These are phyloP conservation scores for Rubus parviflorus DNA, from an alignment of 306 rosid species.

Conservation along the genomic window DNA sequence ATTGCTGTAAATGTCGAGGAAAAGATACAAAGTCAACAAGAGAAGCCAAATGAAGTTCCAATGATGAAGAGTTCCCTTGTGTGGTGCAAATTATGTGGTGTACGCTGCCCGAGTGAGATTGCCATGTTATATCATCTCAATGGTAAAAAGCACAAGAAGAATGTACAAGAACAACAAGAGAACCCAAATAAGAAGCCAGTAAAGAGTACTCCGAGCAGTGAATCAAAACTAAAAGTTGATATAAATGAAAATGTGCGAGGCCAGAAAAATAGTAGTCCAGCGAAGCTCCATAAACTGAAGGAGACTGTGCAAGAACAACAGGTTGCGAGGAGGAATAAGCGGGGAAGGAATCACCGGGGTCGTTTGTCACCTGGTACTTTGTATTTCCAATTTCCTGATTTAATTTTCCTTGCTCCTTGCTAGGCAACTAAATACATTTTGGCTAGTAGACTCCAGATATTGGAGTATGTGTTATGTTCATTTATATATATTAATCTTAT, in stretches of 20 bases:
- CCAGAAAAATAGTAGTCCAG: background rate
- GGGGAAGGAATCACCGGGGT: too few relatives aligned
- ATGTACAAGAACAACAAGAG: background rate
- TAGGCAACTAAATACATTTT: too few relatives aligned
- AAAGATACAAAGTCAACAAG: constrained; percentile 14
- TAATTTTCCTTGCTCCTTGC: too few relatives aligned
- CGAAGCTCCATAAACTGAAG: constrained; percentile 13
- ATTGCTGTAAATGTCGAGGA: background rate
- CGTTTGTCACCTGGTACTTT: too few relatives aligned
- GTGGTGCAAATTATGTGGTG: constrained; percentile 36
- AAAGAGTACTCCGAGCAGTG: constrained; percentile 1
- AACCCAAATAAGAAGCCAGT: constrained; percentile 19
- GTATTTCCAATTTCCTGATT: too few relatives aligned
- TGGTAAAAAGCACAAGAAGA: constrained; percentile 41
- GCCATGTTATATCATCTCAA: constrained; percentile 26
- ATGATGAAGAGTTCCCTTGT: background rate
- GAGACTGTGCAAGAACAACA: background rate
- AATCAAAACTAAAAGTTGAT: constrained; percentile 18
- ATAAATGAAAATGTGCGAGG: background rate
- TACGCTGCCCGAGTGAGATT: constrained; percentile 19
- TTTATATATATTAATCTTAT: background rate
- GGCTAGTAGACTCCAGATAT: too few relatives aligned
- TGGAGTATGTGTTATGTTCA: too few relatives aligned
- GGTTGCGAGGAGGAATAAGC: too few relatives aligned
- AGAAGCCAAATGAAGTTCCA: background rate